phyloP scores from a whole-genome alignment of 495 filamentous ascomycete species.

The Penicillium verhagenii region DNA sequence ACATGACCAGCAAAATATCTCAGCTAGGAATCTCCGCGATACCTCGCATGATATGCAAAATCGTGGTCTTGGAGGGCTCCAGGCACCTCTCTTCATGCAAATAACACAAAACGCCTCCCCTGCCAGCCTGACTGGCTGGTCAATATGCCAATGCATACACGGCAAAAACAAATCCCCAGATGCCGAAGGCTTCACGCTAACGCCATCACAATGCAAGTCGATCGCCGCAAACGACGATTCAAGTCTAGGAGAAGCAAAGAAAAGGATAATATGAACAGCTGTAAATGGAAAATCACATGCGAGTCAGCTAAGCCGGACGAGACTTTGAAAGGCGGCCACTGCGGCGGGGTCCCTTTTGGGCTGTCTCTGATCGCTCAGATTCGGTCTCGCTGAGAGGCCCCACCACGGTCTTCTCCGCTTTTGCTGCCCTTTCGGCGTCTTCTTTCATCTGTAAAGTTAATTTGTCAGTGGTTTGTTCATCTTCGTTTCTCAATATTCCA shows the following conservation, averaged over 20 bases:
- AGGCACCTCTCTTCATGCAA: constrained; percentile 26
- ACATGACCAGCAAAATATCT: background rate
- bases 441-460: constrained; percentile 13
- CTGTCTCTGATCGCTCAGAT: constrained; percentile 12
- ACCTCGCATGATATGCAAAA: constrained; percentile 19
- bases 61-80: constrained; percentile 23
- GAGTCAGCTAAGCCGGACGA: constrained; percentile 7
- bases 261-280: constrained; percentile 1
- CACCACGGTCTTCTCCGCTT: constrained; percentile 6
- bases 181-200: constrained; percentile 20
- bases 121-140: constrained; percentile 4
- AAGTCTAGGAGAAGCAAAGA: background rate
- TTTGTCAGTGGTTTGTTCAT: background rate
- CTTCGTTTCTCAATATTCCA: background rate
- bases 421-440: constrained; percentile 13
- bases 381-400: background rate
- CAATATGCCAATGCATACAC: constrained; percentile 14
- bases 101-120: constrained; percentile 20
- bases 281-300: background rate
- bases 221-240: constrained; percentile 19
- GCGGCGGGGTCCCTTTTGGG: constrained; percentile 15
- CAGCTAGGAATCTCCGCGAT: constrained; percentile 2
- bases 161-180: constrained; percentile 10
- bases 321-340: constrained; percentile 24
- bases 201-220: constrained; percentile 26